Conservation (phyloP, 805 yeast genomes). For the Candida orba region DNA sequence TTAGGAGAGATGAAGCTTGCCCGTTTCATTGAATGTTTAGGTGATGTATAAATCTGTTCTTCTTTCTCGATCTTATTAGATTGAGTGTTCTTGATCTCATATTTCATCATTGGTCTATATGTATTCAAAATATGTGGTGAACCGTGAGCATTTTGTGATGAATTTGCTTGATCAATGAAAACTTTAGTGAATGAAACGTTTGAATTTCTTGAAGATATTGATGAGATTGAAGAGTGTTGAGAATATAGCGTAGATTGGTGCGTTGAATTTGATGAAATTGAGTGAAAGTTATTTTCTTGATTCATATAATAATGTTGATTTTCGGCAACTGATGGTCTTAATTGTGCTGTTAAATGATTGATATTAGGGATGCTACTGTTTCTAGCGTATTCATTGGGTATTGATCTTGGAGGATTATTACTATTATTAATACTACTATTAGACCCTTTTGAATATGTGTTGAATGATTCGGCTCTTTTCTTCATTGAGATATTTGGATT, state of each 20-base stretch:
- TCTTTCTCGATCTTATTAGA: too few relatives aligned
- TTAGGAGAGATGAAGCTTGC: too few relatives aligned
- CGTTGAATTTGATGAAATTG: slow-evolving; percentile 18
- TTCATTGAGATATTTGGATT: too few relatives aligned
- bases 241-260: slow-evolving; percentile 17
- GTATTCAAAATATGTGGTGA: too few relatives aligned
- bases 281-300: slow-evolving; percentile 5
- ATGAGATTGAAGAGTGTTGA: slow-evolving; percentile 19
- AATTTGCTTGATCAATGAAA: not conserved
- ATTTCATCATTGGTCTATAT: too few relatives aligned
- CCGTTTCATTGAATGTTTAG: not conserved
- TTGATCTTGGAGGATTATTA: slow-evolving; percentile 17
- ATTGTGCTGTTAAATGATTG: slow-evolving; percentile 9
- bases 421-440: not conserved
- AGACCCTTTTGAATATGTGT: slow-evolving; percentile 4
- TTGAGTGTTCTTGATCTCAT: too few relatives aligned
- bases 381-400: slow-evolving; percentile 13
- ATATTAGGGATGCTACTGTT: slow-evolving; percentile 8
- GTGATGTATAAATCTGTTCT: not conserved
- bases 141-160: too few relatives aligned
- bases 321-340: slow-evolving; percentile 22
- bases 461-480: slow-evolving; percentile 15
- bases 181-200: slow-evolving; percentile 14
- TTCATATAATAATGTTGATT: not conserved
- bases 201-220: slow-evolving; percentile 20